phyloP scores from a whole-genome alignment of 805 yeast genomes.

The Kluyveromyces lactis region DNA sequence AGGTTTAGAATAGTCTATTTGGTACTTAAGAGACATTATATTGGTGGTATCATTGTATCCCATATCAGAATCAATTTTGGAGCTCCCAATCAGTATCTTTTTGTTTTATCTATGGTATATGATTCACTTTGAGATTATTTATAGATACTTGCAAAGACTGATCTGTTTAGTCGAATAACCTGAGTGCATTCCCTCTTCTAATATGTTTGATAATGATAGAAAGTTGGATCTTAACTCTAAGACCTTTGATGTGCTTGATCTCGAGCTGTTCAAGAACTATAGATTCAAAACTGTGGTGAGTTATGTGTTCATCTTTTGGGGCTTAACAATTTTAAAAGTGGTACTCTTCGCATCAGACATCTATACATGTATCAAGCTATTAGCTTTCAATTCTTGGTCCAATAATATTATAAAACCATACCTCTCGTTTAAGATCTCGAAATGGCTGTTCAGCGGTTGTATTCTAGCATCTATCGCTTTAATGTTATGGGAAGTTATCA shows the following conservation, averaged over 20 bases:
- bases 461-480: conserved; percentile 61
- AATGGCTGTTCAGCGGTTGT: conserved; percentile 76
- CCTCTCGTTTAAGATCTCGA: conserved; percentile 42
- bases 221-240: conserved; percentile 19
- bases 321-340: conserved; percentile 39
- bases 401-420: conserved; percentile 40
- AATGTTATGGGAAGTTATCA: conserved; percentile 45
- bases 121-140: no score
- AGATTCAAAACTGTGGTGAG: conserved; percentile 15
- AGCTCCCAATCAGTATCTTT: no score
- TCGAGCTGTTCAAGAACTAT: conserved; percentile 15
- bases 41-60: no score
- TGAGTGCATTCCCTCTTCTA: no score
- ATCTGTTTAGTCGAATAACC: no score
- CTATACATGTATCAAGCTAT: conserved; percentile 66
- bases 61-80: no score
- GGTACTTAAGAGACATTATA: no score
- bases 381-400: conserved; percentile 68
- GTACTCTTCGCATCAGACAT: conserved; percentile 60
- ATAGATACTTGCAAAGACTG: no score
- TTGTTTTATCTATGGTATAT: no score
- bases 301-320: conserved; percentile 18
- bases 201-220: conserved; percentile 22
- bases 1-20: no score
- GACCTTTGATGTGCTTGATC: conserved; percentile 22